Base-by-base conservation (phyloP, 495 filamentous ascomycete species). In the Penicillium silybi region DNA sequence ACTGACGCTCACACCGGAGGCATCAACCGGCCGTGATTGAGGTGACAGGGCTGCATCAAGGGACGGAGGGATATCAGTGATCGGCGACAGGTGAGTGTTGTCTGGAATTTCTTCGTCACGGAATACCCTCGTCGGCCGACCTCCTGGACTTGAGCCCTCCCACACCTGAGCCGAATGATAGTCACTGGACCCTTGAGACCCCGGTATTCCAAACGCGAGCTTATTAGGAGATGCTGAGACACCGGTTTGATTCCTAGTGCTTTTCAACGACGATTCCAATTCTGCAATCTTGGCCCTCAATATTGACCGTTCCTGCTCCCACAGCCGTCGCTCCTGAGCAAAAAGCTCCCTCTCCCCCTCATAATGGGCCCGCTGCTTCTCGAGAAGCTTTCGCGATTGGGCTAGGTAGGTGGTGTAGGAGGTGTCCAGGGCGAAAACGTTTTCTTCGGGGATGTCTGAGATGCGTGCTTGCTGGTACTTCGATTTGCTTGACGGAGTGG, bases 21-120 rank as follows among this genome's bases (percentile, higher is more conserved):
- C 44, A 44, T 72, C 68, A 25, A 44, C 58, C 17, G 61, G 48
- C 40, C 52, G 65, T 25, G 69, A 54, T 42, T 62, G 64, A 20
- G 72, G 70, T 8, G 73, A 76, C 38, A 77, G 65, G 13, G 74
- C 72, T 32, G 63, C 69, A 53, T 76, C 74, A 20, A 77, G 64
- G 50, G 71, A 74, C 2, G 64, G 64, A 6, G 63, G 56, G 13
- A 47, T 58, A 29, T 69, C 63, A 19, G 52, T 57, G 45, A 56
- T 54, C 22, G 61, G 50, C 49, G 58, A 61, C 38, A 61, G 40
- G 35, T 61, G 58, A 38, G 41, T 35, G 32, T 47, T 53, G 13
- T 65, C 66, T 43, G 56, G 46, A 18, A 61, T 63, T 13, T 70
- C 71, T 29, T 61, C 56, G 13, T 67, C 65, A 4, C 52, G 60